These are phyloP conservation scores for Penicillium paxilli DNA, from an alignment of 495 filamentous ascomycete species.

Conservation along the genomic window DNA sequence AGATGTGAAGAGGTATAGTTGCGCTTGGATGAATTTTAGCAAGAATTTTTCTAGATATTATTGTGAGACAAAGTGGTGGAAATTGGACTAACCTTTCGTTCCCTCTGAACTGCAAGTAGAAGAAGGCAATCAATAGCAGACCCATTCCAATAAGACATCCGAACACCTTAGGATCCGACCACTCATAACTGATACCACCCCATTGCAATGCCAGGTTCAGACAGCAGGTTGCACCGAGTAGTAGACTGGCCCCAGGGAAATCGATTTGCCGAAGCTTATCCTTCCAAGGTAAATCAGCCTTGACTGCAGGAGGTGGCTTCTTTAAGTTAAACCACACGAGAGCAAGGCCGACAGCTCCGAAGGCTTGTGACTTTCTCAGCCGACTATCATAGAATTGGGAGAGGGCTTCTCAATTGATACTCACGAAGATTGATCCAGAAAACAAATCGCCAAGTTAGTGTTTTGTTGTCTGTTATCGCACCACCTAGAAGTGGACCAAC, in stretches of 20 bases:
- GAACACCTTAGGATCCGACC: conserved; percentile 5
- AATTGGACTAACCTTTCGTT: conserved; percentile 1
- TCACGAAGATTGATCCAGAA: conserved; percentile 15
- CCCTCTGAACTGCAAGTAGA: not conserved
- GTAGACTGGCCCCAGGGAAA: not conserved
- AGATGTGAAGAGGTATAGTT: conserved; percentile 6
- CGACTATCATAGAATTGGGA: not conserved
- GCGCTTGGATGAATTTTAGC: not conserved
- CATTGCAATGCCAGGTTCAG: conserved; percentile 6
- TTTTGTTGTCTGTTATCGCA: conserved; percentile 3
- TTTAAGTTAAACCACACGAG: conserved; percentile 2
- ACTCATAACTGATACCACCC: conserved; percentile 3
- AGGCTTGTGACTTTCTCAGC: not conserved
- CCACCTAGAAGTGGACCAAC: conserved; percentile 7
- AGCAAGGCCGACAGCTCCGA: conserved; percentile 3
- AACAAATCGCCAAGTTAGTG: conserved; percentile 8
- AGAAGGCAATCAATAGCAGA: conserved; percentile 1
- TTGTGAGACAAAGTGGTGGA: not conserved
- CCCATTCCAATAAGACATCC: conserved; percentile 7
- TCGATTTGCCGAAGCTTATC: conserved; percentile 8
- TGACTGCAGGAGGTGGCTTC: conserved; percentile 1
- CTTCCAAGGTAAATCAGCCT: not conserved
- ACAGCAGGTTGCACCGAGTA: conserved; percentile 1
- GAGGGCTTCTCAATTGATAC: not conserved
- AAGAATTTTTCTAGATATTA: not conserved